Base-by-base conservation (phyloP, 2,329 filamentous ascomycete species). In the Sphaerulina vaccinii region DNA sequence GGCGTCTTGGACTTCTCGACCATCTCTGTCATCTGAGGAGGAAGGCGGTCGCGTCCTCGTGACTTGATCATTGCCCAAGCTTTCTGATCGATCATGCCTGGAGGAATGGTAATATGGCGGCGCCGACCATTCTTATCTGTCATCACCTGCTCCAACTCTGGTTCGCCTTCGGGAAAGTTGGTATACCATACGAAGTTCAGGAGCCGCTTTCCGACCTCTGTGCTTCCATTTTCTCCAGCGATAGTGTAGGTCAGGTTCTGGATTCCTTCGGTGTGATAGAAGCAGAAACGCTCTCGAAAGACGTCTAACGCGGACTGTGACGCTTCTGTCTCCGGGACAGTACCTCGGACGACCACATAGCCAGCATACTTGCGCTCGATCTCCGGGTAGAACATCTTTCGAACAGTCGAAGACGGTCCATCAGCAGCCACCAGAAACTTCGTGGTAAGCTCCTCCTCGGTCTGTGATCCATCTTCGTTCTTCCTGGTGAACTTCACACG, bases 181-280 rank as follows among this genome's bases (percentile, higher is more conserved):
- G 63, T 68, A 60, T 77, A 79, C 67, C 73, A 76, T 2, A 77
- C 71, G 47, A 71, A 76, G 54, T 77, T 77, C 40, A 77, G 63
- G 5, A 75, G 68, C 4, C 73, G 71, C n/a, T 73, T 58, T 3
- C 71, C 73, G 0, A 66, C 65, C 13, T 65, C 61, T 2, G 74
- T 67, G 13, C 63, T 67, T 5, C 73, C 74, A 38, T 72, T 62
- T 29, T 69, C 64, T 2, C 70, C 70, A 0, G 74, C 75, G 22
- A 78, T 75, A 8, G 71, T 66, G 56, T 76, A 76, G 3, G 68
- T 70, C 7, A 72, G 61, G 32, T 72, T 70, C 41, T 72, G 69
- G 9, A 71, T 65, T 2, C 68, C 68, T 15, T 55, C 51, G 47
- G 63, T 52, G 43, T 72, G 70, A 57, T 70, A 73, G 58, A 75